phyloP scores from a whole-genome alignment of 306 rosid species.

The Erythrophleum fordii region DNA sequence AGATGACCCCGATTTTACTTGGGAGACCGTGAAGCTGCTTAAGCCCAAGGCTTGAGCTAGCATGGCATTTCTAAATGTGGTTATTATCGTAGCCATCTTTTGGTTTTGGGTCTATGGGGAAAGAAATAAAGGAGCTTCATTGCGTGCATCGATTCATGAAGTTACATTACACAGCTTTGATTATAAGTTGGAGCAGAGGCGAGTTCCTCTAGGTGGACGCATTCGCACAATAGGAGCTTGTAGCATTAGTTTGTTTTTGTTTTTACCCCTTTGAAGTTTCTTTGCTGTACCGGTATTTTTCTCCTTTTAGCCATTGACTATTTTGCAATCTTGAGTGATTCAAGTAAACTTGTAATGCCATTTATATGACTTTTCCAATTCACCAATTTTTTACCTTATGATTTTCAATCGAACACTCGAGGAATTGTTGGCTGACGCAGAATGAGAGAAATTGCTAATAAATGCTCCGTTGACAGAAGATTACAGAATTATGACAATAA shows the following conservation, averaged over 20 bases:
- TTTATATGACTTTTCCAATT: conserved; percentile 27
- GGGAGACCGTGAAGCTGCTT: conserved; percentile 78
- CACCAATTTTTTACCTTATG: neutral
- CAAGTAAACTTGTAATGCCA: conserved; percentile 39
- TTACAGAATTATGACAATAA: neutral
- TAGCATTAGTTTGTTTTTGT: conserved; percentile 34
- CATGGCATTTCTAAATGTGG: conserved; percentile 34
- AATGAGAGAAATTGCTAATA: conserved; percentile 23
- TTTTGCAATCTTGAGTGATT: conserved; percentile 34
- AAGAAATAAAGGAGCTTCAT: conserved; percentile 52
- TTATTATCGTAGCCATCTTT: conserved; percentile 45
- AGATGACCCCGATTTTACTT: conserved; percentile 77
- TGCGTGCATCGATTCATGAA: conserved; percentile 40
- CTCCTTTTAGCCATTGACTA: conserved; percentile 17
- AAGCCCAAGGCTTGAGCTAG: conserved; percentile 67
- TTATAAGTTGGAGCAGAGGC: conserved; percentile 35
- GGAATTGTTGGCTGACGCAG: conserved; percentile 6
- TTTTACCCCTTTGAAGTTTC: conserved; percentile 30
- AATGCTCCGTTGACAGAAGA: neutral
- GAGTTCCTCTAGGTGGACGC: conserved; percentile 45
- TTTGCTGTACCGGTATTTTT: neutral
- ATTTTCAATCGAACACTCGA: neutral
- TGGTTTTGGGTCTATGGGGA: conserved; percentile 29
- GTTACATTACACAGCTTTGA: conserved; percentile 35
- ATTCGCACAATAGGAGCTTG: conserved; percentile 42